Percentiles rank a stretch among this genome's conserved stretches.
phyloP scores from a whole-genome alignment of 768 basidiomycete species.

The Rhizopogon vulgaris region DNA sequence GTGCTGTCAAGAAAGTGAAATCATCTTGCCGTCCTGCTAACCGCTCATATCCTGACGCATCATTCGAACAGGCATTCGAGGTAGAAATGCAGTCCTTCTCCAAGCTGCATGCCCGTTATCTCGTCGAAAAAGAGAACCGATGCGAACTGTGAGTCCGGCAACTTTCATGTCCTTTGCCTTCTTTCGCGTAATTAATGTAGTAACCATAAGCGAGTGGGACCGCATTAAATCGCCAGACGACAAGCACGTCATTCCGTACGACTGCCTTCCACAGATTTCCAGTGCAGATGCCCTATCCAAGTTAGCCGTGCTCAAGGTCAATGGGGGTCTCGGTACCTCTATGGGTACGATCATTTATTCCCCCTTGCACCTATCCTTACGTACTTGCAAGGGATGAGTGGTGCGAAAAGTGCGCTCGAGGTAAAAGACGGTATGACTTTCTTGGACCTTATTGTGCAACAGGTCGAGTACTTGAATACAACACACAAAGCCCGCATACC shows the following conservation, averaged over 20 bases:
- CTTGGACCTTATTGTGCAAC: conserved; percentile 89
- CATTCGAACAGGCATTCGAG: conserved; percentile 59
- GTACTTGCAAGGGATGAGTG: conserved; percentile 59
- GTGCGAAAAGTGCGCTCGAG: conserved; percentile 90
- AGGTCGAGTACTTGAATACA: conserved; percentile 94
- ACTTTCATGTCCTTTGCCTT: conserved; percentile 4
- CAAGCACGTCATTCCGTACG: conserved; percentile 83
- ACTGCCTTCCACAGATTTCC: conserved; percentile 52
- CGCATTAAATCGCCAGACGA: conserved; percentile 81
- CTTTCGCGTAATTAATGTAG: conserved; percentile 4
- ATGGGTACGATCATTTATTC: conserved; percentile 51
- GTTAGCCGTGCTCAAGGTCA: conserved; percentile 92
- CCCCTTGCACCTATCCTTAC: not conserved
- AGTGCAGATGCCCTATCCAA: conserved; percentile 76
- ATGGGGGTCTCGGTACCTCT: conserved; percentile 88
- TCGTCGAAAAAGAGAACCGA: conserved; percentile 80
- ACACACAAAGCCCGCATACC: conserved; percentile 82
- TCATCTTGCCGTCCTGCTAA: conserved; percentile 7
- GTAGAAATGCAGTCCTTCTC: conserved; percentile 97
- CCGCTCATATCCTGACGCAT: conserved; percentile 34
- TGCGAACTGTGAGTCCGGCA: conserved; percentile 66
- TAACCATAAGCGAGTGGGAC: conserved; percentile 67
- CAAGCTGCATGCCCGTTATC: conserved; percentile 92
- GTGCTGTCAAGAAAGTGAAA: conserved; percentile 49
- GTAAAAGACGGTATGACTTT: conserved; percentile 98